Percentiles rank a stretch among this genome's conserved stretches.
Conservation (phyloP, 129 eudicot species). For the Centrapalus pauciflorus region DNA sequence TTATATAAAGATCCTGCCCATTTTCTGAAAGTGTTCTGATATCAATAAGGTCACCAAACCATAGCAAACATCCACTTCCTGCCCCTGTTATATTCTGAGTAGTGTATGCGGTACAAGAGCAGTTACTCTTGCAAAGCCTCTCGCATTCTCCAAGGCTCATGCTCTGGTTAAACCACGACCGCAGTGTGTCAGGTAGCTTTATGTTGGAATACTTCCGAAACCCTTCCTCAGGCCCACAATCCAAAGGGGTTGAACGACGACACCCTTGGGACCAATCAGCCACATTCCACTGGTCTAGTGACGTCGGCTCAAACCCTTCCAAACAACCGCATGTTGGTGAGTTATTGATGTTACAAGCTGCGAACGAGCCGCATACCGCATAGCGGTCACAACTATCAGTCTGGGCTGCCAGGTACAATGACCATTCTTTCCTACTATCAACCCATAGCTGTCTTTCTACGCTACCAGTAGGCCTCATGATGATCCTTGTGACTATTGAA, state of each 20-base stretch:
- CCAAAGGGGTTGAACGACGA: conserved; percentile 19
- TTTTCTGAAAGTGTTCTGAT: conserved; percentile 18
- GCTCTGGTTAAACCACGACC: conserved; percentile 29
- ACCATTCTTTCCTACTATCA: conserved; percentile 28
- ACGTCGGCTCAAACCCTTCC: conserved; percentile 26
- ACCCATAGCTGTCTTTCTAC: conserved; percentile 24
- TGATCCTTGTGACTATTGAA: conserved; percentile 27
- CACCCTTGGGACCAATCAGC: conserved; percentile 49
- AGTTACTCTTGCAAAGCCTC: conserved; percentile 33
- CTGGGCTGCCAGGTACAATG: conserved; percentile 17
- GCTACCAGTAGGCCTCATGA: conserved; percentile 25
- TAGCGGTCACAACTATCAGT: conserved; percentile 38
- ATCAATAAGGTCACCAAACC: conserved; percentile 38
- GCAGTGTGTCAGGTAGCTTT: conserved; percentile 39
- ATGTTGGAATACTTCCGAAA: conserved; percentile 27
- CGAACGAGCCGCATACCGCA: conserved; percentile 29
- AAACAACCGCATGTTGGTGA: conserved; percentile 38
- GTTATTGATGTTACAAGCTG: conserved; percentile 29
- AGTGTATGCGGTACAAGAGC: conserved; percentile 42
- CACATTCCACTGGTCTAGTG: conserved; percentile 25
- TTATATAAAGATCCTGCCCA: conserved; percentile 44
- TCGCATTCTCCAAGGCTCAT: conserved; percentile 33
- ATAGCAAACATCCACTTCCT: conserved; percentile 45
- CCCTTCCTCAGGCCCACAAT: conserved; percentile 31
- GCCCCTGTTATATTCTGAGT: conserved; percentile 24